Conservation (phyloP, 2,329 filamentous ascomycete species). For the Parasarocladium wereldwijsianum region DNA sequence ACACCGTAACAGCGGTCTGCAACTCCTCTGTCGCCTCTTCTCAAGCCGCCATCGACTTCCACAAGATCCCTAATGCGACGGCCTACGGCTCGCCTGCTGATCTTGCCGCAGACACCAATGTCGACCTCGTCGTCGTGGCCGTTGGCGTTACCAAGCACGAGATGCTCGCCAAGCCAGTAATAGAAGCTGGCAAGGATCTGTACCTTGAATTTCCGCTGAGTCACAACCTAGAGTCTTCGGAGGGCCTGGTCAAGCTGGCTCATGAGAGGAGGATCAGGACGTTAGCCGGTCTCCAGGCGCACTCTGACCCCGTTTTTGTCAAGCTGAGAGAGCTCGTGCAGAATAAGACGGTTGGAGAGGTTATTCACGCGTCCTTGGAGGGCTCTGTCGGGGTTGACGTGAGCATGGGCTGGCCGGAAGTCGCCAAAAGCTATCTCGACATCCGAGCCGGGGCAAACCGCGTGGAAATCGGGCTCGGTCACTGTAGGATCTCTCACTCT, state of each 20-base stretch:
- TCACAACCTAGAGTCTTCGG: slow-evolving; percentile 18
- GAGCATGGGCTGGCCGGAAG: slow-evolving; percentile 3
- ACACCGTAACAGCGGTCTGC: slow-evolving; percentile 28
- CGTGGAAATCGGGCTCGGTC: slow-evolving; percentile 14
- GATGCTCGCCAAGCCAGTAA: slow-evolving; percentile 21
- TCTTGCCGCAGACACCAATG: slow-evolving; percentile 26
- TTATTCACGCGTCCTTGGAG: slow-evolving; percentile 28
- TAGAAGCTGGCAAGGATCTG: slow-evolving; percentile 31
- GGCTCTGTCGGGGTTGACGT: slow-evolving; percentile 17
- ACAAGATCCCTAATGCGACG: slow-evolving; percentile 17
- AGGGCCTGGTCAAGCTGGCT: slow-evolving; percentile 20
- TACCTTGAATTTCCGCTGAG: slow-evolving; percentile 40
- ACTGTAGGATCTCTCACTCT: slow-evolving; percentile 11
- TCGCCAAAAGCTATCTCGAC: slow-evolving; percentile 8
- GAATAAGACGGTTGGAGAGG: slow-evolving; percentile 26
- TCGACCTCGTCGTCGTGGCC: slow-evolving; percentile 34
- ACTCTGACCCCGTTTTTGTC: slow-evolving; percentile 21
- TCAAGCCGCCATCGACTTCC: slow-evolving; percentile 22
- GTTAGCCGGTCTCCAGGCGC: slow-evolving; percentile 31
- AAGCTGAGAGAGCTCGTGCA: slow-evolving; percentile 27
- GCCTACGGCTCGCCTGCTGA: slow-evolving; percentile 27
- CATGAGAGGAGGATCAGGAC: slow-evolving; percentile 17
- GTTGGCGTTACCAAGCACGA: slow-evolving; percentile 35
- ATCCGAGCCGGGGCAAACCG: slow-evolving; percentile 9
- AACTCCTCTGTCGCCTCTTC: slow-evolving; percentile 29